Evolutionary conservation across 2,329 filamentous ascomycete genomes (phyloP).

Genomic region (Falciphora oryzae): DNA sequence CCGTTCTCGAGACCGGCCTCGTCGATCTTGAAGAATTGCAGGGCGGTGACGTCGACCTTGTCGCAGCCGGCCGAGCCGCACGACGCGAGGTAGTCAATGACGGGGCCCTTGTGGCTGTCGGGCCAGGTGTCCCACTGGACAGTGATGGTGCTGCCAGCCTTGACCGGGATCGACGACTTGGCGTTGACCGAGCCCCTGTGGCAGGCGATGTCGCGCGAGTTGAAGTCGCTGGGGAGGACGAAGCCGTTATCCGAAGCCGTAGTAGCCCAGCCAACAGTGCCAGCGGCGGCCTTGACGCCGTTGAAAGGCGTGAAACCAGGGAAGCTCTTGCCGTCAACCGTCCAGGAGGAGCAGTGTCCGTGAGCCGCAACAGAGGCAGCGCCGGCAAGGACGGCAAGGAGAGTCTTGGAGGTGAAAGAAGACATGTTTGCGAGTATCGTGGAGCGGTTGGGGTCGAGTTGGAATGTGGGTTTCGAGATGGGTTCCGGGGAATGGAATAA

Average conservation of each 20-base stretch:
- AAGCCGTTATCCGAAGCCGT: conserved; percentile 44
- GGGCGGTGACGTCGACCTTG: conserved; percentile 12
- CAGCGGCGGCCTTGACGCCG: conserved; percentile 24
- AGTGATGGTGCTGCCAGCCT: conserved; percentile 33
- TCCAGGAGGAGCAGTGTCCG: conserved; percentile 1
- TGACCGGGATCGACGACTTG: conserved; percentile 19
- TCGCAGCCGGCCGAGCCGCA: conserved; percentile 14
- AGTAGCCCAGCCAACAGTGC: conserved; percentile 34
- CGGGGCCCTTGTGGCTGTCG: conserved; percentile 41
- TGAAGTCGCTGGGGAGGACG: conserved; percentile 36
- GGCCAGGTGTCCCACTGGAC: conserved; percentile 39
- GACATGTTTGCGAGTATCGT: not conserved
- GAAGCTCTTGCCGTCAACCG: conserved; percentile 1
- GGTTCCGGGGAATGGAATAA: not conserved
- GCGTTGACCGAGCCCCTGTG: conserved; percentile 34
- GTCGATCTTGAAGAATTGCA: conserved; percentile 18
- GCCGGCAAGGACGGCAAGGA: conserved; percentile 20
- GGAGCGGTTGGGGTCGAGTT: not conserved
- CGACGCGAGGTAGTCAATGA: conserved; percentile 56
- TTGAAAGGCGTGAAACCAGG: conserved; percentile 8
- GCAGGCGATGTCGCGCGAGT: conserved; percentile 38
- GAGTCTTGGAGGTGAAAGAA: conserved; percentile 9
- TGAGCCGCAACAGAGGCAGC: conserved; percentile 9
- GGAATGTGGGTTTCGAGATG: not conserved
- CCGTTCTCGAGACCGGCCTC: conserved; percentile 22